Base-by-base conservation (phyloP, 352 stramenopile species). In the Pythium apleroticum region DNA sequence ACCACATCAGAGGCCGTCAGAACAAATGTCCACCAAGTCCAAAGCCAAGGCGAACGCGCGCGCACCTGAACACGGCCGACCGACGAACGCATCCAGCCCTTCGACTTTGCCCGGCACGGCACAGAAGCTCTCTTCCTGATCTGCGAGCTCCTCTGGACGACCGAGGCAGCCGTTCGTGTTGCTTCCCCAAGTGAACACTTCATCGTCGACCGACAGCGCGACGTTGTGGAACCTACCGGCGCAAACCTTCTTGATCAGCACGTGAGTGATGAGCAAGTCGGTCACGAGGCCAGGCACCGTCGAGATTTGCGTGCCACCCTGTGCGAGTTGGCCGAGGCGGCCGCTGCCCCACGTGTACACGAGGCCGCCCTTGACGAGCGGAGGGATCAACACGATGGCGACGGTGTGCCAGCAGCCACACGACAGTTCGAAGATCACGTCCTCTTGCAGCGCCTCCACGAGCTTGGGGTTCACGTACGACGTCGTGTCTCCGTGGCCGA, bases 131-230 rank as follows among this genome's bases (percentile, higher is more conserved):
- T 95, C 86, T 43, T 92, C 84, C 1, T 91, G 66, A n/a, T 71
- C 79, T 8, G 63, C 77, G 9, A 95, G 73, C 65, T 95, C 86
- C 35, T 89, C 69, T 0, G 78, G 76, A 46, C 89, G 71, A 0
- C 94, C 94, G 1, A 98, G 75, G 69, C 88, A 97, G 3, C 90
- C 89, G 62, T 97, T 94, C 17, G 73, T 83, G 67, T 98, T 98
- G 71, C 83, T 97, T 0, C 94, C 92, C 94, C 94, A 98, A 7
- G 88, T 98, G 61, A 97, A 98, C 10, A 98, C 81, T 75, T 98
- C 91, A 50, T 95, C 86, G 37, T 98, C 91, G 12, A 91, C 78
- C 0, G 91, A 95, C 14, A 98, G 65, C 2, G 89, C 90, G 19
- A 89, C 88, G 60, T 97, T 98, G 73, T 98, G 95, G 65, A 97